Percentiles rank a stretch among this genome's conserved stretches.
phyloP scores from a whole-genome alignment of 1,284 basidiomycete species.

The Termitomyces sp. region DNA sequence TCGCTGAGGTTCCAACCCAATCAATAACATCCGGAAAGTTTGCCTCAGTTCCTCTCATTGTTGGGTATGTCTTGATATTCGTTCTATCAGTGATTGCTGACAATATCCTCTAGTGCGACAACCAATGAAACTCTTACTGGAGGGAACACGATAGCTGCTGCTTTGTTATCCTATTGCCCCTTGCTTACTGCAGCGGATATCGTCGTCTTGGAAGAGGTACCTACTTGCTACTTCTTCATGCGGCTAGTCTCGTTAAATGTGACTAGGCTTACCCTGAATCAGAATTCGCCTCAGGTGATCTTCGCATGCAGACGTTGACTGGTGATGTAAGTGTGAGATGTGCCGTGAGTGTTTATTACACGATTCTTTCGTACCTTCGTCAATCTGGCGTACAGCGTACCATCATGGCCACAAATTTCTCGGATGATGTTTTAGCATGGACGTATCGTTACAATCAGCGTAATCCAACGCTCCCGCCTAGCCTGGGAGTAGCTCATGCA shows the following conservation, averaged over 20 bases:
- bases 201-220: constrained; percentile 31
- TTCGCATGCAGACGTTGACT: constrained; percentile 39
- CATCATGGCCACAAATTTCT: constrained; percentile 39
- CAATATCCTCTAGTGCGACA: constrained; percentile 34
- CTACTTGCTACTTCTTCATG: background rate
- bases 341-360: constrained; percentile 34
- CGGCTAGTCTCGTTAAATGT: background rate
- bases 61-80: constrained; percentile 40
- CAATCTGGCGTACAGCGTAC: constrained; percentile 29
- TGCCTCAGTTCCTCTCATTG: constrained; percentile 47
- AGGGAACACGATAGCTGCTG: constrained; percentile 30
- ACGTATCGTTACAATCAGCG: constrained; percentile 55
- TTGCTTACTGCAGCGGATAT: constrained; percentile 35
- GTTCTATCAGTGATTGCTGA: background rate
- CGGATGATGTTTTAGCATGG: constrained; percentile 33
- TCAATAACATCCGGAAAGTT: constrained; percentile 40
- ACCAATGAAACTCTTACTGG: constrained; percentile 50
- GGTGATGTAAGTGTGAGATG: constrained; percentile 47
- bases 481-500: constrained; percentile 38
- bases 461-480: constrained; percentile 35
- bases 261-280: constrained; percentile 26
- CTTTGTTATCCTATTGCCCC: constrained; percentile 40
- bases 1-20: constrained; percentile 43
- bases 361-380: background rate
- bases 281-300: constrained; percentile 34